Conservation (phyloP, 2,329 filamentous ascomycete species). For the Onygenales sp. region DNA sequence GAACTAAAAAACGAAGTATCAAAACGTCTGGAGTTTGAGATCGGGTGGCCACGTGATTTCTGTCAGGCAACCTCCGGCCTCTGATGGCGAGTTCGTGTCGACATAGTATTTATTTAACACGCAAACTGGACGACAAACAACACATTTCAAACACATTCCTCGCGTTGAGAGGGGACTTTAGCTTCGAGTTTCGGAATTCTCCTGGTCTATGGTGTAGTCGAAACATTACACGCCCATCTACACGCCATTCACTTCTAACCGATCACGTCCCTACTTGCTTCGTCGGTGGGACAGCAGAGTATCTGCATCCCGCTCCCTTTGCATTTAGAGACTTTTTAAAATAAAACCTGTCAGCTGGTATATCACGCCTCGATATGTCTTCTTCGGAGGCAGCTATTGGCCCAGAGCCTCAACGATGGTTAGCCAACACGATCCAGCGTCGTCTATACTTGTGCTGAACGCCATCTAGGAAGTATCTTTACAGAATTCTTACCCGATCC, state of each 20-base stretch:
- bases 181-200: neutral
- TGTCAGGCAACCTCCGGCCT: neutral
- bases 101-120: no score
- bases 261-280: no score
- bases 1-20: neutral
- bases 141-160: neutral
- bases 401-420: conserved; percentile 17
- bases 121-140: neutral
- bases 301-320: no score
- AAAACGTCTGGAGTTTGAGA: neutral
- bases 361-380: neutral
- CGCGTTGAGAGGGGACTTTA: neutral
- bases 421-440: conserved; percentile 9
- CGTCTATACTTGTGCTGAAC: neutral
- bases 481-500: conserved; percentile 64
- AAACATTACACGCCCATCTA: no score
- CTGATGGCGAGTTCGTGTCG: no score
- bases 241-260: no score
- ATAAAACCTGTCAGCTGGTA: no score
- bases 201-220: neutral
- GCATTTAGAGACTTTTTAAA: no score
- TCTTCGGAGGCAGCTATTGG: neutral
- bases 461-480: conserved; percentile 66
- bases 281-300: no score
- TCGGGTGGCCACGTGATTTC: neutral